Conservation (phyloP, 495 filamentous ascomycete species). For the Podospora bellae-mahoneyi region DNA sequence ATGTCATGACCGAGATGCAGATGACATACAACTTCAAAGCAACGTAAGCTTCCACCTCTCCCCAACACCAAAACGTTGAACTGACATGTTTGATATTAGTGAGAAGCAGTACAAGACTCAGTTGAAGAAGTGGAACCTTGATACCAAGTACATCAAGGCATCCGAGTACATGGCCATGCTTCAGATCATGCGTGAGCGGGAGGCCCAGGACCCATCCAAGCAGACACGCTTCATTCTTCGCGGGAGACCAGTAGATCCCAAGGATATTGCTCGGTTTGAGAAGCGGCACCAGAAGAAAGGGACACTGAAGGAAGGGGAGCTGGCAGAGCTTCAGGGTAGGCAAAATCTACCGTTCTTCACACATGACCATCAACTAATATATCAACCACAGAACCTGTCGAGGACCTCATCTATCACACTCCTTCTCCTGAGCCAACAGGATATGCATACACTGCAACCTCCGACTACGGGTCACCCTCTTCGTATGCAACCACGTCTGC, state of each 20-base stretch:
- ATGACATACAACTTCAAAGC: constrained; percentile 32
- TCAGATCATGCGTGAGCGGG: constrained; percentile 30
- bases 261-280: constrained; percentile 38
- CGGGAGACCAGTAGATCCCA: constrained; percentile 33
- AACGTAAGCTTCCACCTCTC: constrained; percentile 27
- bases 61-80: constrained; percentile 1
- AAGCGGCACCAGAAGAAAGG: constrained; percentile 36
- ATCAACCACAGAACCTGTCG: constrained; percentile 21
- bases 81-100: constrained; percentile 8
- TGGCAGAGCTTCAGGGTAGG: constrained; percentile 7
- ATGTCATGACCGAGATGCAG: constrained; percentile 37
- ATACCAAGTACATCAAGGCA: constrained; percentile 40
- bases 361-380: not conserved
- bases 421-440: constrained; percentile 19
- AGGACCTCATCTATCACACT: constrained; percentile 31
- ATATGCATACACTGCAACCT: not conserved
- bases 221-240: constrained; percentile 34
- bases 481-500: not conserved
- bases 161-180: constrained; percentile 41
- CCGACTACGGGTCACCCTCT: not conserved
- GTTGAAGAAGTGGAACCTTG: constrained; percentile 40
- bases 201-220: constrained; percentile 29
- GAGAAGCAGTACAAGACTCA: constrained; percentile 42
- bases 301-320: constrained; percentile 18
- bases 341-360: not conserved